A percentile compares a stretch with the other conserved stretches of the same genome.
These are phyloP conservation scores for Schizosaccharomyces pombe DNA, from an alignment of 805 yeast species.

Conservation along the genomic window DNA sequence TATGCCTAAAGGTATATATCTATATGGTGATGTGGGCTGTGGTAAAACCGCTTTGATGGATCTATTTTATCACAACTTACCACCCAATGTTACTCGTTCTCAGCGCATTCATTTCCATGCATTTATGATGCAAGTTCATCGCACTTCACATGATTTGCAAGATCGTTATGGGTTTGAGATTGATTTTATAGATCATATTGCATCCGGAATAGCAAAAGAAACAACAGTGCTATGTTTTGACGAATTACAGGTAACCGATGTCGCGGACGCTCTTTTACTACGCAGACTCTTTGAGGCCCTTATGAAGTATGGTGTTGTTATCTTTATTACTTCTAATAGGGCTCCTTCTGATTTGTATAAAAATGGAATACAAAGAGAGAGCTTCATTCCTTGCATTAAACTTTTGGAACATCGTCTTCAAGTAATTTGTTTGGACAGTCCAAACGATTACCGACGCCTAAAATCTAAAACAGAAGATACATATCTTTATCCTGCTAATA, in stretches of 20 bases:
- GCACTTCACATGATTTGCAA: constrained; percentile 57
- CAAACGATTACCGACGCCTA: constrained; percentile 82
- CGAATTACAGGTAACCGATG: constrained; percentile 94
- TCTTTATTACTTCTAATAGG: constrained; percentile 86
- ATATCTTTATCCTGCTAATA: constrained; percentile 45
- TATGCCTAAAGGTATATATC: constrained; percentile 65
- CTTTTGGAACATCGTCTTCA: constrained; percentile 47
- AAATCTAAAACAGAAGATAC: constrained; percentile 52
- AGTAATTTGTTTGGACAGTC: constrained; percentile 65
- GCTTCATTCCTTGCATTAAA: constrained; percentile 80
- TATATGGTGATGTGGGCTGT: constrained; percentile 95
- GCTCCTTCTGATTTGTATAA: constrained; percentile 83
- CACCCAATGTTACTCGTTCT: constrained; percentile 51
- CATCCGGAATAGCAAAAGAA: constrained; percentile 55
- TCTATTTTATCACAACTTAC: constrained; percentile 57
- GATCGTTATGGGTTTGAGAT: constrained; percentile 40
- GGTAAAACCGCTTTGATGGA: constrained; percentile 98
- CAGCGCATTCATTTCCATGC: constrained; percentile 82
- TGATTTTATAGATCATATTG: constrained; percentile 65
- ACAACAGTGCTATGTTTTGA: constrained; percentile 77
- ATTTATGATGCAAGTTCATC: constrained; percentile 86
- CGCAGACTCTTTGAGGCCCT: constrained; percentile 46
- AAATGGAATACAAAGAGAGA: constrained; percentile 80
- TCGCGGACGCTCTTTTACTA: constrained; percentile 92
- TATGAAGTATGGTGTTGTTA: constrained; percentile 49